These are phyloP conservation scores for Tephrocybe sp. DNA, from an alignment of 768 basidiomycete species.

Conservation along the genomic window DNA sequence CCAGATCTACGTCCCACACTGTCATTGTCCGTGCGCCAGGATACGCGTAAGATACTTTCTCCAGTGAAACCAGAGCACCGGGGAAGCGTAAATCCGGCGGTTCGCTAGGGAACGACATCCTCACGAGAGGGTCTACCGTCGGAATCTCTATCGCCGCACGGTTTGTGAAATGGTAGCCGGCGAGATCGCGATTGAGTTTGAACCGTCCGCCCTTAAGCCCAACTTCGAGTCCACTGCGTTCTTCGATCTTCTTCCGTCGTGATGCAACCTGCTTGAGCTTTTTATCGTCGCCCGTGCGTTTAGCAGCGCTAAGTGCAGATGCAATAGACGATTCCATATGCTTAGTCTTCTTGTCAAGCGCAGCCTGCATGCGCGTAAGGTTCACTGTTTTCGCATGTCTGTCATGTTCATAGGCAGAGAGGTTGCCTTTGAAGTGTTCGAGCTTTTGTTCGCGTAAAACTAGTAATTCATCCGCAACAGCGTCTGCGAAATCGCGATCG, in stretches of 20 bases:
- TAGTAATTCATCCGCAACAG: conserved; percentile 58
- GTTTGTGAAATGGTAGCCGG: conserved; percentile 35
- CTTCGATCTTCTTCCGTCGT: conserved; percentile 54
- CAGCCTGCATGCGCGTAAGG: conserved; percentile 41
- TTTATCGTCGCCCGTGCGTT: conserved; percentile 61
- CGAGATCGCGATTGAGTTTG: conserved; percentile 54
- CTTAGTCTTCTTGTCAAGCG: conserved; percentile 32
- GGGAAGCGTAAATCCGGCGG: conserved; percentile 24
- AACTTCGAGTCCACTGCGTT: conserved; percentile 36
- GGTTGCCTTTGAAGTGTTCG: conserved; percentile 55
- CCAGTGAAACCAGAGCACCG: conserved; percentile 21
- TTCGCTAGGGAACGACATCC: conserved; percentile 26
- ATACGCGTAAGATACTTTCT: conserved; percentile 22
- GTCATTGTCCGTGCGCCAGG: conserved; percentile 17
- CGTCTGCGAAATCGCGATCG: conserved; percentile 60
- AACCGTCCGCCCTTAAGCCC: conserved; percentile 43
- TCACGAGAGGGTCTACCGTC: conserved; percentile 32
- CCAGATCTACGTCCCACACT: conserved; percentile 18
- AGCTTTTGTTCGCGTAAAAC: conserved; percentile 53
- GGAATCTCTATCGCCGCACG: conserved; percentile 40
- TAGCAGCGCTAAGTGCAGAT: conserved; percentile 46
- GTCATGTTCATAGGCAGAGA: conserved; percentile 46
- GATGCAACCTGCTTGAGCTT: conserved; percentile 48
- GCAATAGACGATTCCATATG: conserved; percentile 55
- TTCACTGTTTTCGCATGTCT: conserved; percentile 43